A percentile compares a stretch with the other conserved stretches of the same genome.
phyloP scores from a whole-genome alignment of 768 basidiomycete species.

The Podaxis pistillaris region DNA sequence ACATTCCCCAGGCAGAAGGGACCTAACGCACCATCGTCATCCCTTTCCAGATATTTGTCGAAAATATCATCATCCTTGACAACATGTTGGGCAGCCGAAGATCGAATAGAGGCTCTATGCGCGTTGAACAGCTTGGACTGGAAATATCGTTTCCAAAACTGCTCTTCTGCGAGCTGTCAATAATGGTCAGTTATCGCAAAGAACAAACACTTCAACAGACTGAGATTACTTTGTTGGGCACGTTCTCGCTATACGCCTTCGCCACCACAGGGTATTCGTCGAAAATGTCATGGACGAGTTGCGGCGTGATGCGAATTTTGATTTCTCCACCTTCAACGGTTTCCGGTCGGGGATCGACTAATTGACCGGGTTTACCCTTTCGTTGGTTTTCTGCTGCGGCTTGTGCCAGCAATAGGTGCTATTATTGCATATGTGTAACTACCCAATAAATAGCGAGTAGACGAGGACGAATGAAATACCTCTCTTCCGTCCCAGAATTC shows the following conservation, averaged over 20 bases:
- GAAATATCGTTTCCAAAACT: conserved; percentile 98
- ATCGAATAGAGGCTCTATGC: conserved; percentile 90
- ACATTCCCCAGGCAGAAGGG: background rate
- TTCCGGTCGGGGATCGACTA: conserved; percentile 87
- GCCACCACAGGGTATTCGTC: conserved; percentile 96
- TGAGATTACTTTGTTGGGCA: conserved; percentile 70
- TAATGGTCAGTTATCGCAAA: conserved; percentile 3
- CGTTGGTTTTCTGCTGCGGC: conserved; percentile 69
- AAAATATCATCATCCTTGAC: conserved; percentile 92
- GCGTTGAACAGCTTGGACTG: conserved; percentile 94
- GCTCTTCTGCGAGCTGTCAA: conserved; percentile 77
- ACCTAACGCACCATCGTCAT: conserved; percentile 77
- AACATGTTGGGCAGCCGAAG: conserved; percentile 77
- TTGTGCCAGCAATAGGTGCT: conserved; percentile 80
- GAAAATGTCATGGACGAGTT: conserved; percentile 93
- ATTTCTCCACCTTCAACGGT: conserved; percentile 82
- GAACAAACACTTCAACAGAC: conserved; percentile 15
- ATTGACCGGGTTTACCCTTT: conserved; percentile 80
- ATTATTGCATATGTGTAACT: conserved; percentile 18
- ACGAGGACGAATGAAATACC: conserved; percentile 40
- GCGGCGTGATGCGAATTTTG: conserved; percentile 87
- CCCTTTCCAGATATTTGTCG: conserved; percentile 93
- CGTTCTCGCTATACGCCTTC: conserved; percentile 89
- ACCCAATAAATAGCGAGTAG: conserved; percentile 11
- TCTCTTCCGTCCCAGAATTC: conserved; percentile 99